phyloP scores from a whole-genome alignment of 2,329 filamentous ascomycete species.

The Aureobasidium sp. region DNA sequence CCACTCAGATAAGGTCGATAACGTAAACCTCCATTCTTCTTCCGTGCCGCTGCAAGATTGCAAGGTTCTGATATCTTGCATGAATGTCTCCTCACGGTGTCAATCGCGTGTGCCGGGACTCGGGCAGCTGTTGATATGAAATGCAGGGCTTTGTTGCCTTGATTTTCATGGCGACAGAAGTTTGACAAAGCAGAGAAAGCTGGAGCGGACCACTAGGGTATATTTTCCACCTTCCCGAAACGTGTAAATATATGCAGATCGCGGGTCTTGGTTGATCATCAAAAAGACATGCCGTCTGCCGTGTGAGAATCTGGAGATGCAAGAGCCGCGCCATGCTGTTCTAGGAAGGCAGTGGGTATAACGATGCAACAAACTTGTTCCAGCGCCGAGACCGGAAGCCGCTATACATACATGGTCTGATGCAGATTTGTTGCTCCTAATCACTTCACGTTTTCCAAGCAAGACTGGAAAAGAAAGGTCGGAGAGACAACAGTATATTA shows the following conservation, averaged over 20 bases:
- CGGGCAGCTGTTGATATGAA: neutral
- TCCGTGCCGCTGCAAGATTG: conserved; percentile 2
- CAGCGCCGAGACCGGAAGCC: neutral
- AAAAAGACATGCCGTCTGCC: neutral
- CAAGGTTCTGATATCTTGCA: conserved; percentile 3
- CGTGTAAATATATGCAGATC: neutral
- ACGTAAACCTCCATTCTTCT: neutral
- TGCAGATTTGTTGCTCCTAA: neutral
- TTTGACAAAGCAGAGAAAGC: neutral
- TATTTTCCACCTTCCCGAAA: neutral
- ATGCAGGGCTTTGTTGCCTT: neutral
- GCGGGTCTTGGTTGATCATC: neutral
- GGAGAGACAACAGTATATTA: neutral
- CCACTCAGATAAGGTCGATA: neutral
- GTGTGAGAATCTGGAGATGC: neutral
- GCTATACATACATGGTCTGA: neutral
- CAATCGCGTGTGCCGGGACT: neutral
- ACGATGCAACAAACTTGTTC: neutral
- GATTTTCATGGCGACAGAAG: neutral
- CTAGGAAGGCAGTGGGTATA: conserved; percentile 1
- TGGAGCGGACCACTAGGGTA: neutral
- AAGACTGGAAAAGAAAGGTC: neutral
- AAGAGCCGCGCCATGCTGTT: neutral
- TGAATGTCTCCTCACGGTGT: neutral
- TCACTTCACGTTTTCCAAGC: neutral